Evolutionary conservation across 768 basidiomycete species (phyloP).

Genomic region (Collybiopsis confluens): DNA sequence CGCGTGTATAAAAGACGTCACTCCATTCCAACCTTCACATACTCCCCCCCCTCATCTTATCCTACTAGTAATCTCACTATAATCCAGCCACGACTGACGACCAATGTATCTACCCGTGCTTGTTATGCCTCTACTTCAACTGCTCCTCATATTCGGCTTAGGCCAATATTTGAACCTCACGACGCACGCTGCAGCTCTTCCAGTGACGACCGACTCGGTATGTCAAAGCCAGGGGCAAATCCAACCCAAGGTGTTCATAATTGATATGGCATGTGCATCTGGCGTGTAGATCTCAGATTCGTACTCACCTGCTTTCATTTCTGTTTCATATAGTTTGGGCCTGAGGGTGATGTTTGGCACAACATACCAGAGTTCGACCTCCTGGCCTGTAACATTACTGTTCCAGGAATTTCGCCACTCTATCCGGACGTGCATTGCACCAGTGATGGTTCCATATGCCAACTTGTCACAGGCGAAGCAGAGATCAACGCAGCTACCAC

Average conservation of each 20-base stretch:
- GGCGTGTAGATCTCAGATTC: neutral
- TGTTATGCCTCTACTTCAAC: no score
- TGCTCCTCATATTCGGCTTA: no score
- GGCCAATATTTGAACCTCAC: no score
- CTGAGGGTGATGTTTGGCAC: conserved; percentile 11
- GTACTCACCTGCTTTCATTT: neutral
- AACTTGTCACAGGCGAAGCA: conserved; percentile 30
- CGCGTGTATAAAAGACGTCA: no score
- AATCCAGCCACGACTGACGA: no score
- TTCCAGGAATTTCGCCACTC: conserved; percentile 33
- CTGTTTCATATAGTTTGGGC: conserved; percentile 9
- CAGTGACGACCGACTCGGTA: no score
- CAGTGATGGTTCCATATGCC: conserved; percentile 27
- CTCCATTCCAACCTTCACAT: no score
- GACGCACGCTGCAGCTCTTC: no score
- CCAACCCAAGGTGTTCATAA: conserved; percentile 12
- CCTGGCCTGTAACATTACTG: conserved; percentile 29
- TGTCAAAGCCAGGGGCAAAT: neutral
- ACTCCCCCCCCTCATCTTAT: no score
- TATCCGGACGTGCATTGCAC: conserved; percentile 35
- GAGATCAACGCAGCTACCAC: conserved; percentile 41
- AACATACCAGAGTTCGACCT: conserved; percentile 16
- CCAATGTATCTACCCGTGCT: no score
- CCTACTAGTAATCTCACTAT: no score
- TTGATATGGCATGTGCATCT: conserved; percentile 8